phyloP scores from a whole-genome alignment of 139 green algal species.

The Asterochloris sp. region DNA sequence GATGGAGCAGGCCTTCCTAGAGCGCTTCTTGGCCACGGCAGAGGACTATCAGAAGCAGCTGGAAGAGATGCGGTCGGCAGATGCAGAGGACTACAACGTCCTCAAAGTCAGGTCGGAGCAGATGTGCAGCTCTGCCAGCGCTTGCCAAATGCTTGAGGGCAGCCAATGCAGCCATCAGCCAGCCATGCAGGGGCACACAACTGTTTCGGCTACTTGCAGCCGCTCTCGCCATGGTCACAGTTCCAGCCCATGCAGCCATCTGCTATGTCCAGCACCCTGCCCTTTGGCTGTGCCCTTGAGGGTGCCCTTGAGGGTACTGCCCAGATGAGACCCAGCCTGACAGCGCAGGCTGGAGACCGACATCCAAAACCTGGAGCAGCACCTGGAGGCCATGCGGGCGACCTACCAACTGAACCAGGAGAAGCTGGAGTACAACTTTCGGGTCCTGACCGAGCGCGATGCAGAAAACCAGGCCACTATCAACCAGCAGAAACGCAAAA shows the following conservation, averaged over 20 bases:
- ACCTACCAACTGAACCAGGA: slow-evolving; percentile 88
- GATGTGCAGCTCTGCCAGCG: not conserved
- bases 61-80: slow-evolving; percentile 46
- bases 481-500: slow-evolving; percentile 83
- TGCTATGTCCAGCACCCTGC: no score
- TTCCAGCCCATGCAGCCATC: not conserved
- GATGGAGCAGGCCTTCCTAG: slow-evolving; percentile 52
- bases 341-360: slow-evolving; percentile 66
- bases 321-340: not conserved
- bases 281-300: no score
- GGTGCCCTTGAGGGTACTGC: not conserved
- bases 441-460: slow-evolving; percentile 69
- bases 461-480: slow-evolving; percentile 58
- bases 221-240: not conserved
- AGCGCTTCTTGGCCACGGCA: slow-evolving; percentile 28
- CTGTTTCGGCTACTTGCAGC: not conserved
- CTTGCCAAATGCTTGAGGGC: not conserved
- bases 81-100: slow-evolving; percentile 81
- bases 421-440: slow-evolving; percentile 92
- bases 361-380: slow-evolving; percentile 81
- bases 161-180: not conserved
- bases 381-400: slow-evolving; percentile 78
- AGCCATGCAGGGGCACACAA: not conserved
- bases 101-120: slow-evolving; percentile 65
- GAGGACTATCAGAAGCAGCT: slow-evolving; percentile 30